Base-by-base conservation (phyloP, 257 asterid genomes). In the Anisodus tanguticus region DNA sequence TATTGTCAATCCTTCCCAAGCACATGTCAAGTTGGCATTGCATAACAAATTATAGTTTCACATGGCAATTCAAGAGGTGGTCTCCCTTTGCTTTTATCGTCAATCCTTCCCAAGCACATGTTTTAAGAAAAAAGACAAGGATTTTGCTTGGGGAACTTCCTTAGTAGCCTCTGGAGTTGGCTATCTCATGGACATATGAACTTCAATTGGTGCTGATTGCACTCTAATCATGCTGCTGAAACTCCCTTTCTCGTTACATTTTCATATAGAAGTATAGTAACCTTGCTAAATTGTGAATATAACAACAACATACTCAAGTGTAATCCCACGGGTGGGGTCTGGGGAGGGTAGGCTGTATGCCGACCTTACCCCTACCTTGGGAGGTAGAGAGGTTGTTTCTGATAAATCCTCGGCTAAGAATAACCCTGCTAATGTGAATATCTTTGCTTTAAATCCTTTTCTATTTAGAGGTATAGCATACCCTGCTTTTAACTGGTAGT, bases 51-150 rank as follows among this genome's bases (percentile, higher is more conserved):
- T 71, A 19, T 71, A 47, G 80, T 72, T 19, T 72, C 60, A 49
- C n/a, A 49, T 47, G n/a, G 11, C 80, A 19, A 74, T 72, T 6
- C 19, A 72, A 71, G 79, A 71, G 79, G 79, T 45, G 37, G 16
- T 43, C 80, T 22, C 41, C 60, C 59, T 71, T 72, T 47, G 5
- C 80, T 45, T 11, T 47, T 49, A 72, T 19, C 11, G 80, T 45
- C 5, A 47, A 49, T 74, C 80, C 12, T 47, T 74, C 41, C 60
- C 19, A 74, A 74, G 43, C 43, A 74, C 43, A 47, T 11, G 6
- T 74, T 74, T 74, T 41, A 69, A 22, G 59, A 74, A 74, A 72
- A 74, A 19, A 45, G 79, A 71, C 9, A 5, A 8, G 79, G 17
- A 43, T 71, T n/a, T 71, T 71, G 39, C 51, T 71, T 71, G 79